Percentiles rank a stretch among this genome's conserved stretches.
These are phyloP conservation scores for Cladorrhinum sp. DNA, from an alignment of 2,329 filamentous ascomycete genomes.

Conservation along the genomic window DNA sequence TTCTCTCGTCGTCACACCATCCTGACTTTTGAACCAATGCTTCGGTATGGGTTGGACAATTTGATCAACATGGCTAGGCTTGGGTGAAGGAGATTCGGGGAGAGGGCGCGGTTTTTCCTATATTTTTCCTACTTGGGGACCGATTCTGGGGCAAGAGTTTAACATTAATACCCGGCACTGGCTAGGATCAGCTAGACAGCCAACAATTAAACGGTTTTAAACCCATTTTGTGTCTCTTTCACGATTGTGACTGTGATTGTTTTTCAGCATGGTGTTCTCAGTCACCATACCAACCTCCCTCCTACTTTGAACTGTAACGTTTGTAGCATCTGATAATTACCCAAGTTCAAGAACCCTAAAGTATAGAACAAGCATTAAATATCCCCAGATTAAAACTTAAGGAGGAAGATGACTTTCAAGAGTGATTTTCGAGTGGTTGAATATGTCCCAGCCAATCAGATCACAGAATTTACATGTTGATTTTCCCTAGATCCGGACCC, in stretches of 20 bases:
- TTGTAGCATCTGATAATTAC: no score
- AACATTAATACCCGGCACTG: constrained; percentile 8
- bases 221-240: not conserved
- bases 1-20: constrained; percentile 13
- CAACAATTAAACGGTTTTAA: constrained; percentile 4
- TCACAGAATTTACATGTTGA: not conserved
- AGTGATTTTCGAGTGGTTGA: not conserved
- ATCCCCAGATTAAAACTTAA: no score
- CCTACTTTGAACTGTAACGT: no score
- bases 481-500: not conserved
- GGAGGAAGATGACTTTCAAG: no score
- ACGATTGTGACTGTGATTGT: not conserved
- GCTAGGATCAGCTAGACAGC: constrained; percentile 7
- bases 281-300: no score
- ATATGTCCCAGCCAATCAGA: not conserved
- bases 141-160: constrained; percentile 2
- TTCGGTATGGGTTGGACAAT: constrained; percentile 1
- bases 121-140: not conserved
- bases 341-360: no score
- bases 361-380: no score
- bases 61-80: constrained; percentile 4
- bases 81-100: not conserved
- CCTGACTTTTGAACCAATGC: constrained; percentile 6
- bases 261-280: no score
- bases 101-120: constrained; percentile 1